These are phyloP conservation scores for Serendipita vermifera DNA, from an alignment of 768 basidiomycete species.

Conservation along the genomic window DNA sequence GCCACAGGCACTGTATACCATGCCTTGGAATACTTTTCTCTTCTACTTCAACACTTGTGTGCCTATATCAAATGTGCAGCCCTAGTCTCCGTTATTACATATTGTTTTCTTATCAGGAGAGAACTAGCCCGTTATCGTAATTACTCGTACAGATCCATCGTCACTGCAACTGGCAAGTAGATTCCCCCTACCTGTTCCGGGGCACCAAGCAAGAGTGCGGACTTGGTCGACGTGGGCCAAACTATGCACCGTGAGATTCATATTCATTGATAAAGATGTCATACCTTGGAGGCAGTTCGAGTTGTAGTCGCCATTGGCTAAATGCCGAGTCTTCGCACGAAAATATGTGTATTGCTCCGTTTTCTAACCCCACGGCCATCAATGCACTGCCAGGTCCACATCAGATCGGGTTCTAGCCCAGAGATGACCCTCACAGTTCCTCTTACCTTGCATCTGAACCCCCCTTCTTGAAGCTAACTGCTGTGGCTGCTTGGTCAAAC, in stretches of 20 bases:
- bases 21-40: not conserved
- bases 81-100: too few species aligned
- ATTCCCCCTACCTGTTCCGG: conserved; percentile 24
- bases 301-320: conserved; percentile 35
- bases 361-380: conserved; percentile 77
- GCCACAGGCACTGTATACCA: not conserved
- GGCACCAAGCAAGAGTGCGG: conserved; percentile 70
- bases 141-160: conserved; percentile 79
- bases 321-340: conserved; percentile 24
- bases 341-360: conserved; percentile 59
- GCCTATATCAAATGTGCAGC: too few species aligned
- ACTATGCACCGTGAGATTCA: conserved; percentile 28
- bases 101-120: too few species aligned
- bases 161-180: conserved; percentile 81
- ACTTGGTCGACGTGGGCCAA: conserved; percentile 65
- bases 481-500: conserved; percentile 65
- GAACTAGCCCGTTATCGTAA: conserved; percentile 23
- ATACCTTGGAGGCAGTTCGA: conserved; percentile 41
- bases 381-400: conserved; percentile 30
- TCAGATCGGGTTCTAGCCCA: too few species aligned
- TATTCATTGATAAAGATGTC: conserved; percentile 15
- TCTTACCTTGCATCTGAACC: conserved; percentile 32
- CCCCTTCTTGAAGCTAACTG: conserved; percentile 48
- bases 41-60: not conserved
- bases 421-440: not conserved